These are phyloP conservation scores for Lentinula guzmanii DNA, from an alignment of 768 basidiomycete species.

Conservation along the genomic window DNA sequence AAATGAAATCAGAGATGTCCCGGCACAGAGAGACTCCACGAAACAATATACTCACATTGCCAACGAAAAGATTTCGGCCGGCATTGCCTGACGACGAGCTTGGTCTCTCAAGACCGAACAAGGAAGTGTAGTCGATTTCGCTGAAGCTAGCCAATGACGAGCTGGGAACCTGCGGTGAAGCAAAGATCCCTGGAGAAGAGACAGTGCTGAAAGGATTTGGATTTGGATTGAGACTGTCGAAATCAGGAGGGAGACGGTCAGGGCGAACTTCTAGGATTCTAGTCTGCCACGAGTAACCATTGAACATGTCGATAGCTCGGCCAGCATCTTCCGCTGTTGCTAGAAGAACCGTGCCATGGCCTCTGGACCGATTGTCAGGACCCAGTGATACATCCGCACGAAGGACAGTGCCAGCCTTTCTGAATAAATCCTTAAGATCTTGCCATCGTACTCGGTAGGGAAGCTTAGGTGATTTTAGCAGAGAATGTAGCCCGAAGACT, in stretches of 20 bases:
- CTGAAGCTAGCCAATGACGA: conserved; percentile 8
- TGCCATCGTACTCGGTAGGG: conserved; percentile 99
- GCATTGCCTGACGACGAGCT: conserved; percentile 14
- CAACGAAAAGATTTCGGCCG: conserved; percentile 73
- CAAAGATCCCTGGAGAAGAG: conserved; percentile 7
- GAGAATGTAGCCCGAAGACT: background rate
- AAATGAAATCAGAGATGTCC: background rate
- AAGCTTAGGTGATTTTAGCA: conserved; percentile 42
- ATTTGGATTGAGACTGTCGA: conserved; percentile 28
- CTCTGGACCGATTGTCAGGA: conserved; percentile 87
- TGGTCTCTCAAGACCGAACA: conserved; percentile 13
- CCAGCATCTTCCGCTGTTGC: conserved; percentile 94
- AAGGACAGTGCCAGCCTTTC: conserved; percentile 87
- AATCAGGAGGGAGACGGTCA: conserved; percentile 71
- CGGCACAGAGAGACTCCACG: conserved; percentile 8
- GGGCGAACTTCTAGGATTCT: conserved; percentile 87
- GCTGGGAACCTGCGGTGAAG: conserved; percentile 7
- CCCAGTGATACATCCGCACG: conserved; percentile 74
- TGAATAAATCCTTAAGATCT: conserved; percentile 96
- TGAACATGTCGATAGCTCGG: conserved; percentile 92
- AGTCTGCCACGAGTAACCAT: conserved; percentile 97
- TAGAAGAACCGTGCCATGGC: conserved; percentile 91
- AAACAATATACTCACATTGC: conserved; percentile 59
- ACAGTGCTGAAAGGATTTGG: conserved; percentile 10
- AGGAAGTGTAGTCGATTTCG: conserved; percentile 19